Evolutionary conservation across 2,329 filamentous ascomycete species (phyloP), one percentile per base, ranked within the genome.

Genomic region (Alternaria ethzedia): DNA sequence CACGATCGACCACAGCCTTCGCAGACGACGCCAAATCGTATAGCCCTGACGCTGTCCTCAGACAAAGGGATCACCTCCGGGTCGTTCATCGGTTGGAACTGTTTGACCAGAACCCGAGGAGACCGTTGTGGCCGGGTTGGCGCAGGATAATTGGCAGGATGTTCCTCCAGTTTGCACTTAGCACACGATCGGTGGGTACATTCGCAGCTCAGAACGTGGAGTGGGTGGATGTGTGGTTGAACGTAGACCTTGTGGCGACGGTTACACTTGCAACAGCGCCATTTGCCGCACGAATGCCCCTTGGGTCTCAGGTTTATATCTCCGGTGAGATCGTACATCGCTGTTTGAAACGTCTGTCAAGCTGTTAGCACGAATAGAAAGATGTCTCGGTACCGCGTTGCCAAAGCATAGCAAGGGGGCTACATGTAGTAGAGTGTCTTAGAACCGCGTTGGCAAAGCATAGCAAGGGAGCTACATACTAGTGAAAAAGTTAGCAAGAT

Each of bases 11-110:
- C 75, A 44, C 74, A 76, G 6, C 43, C 58, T 17, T 61, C 54
- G 50, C 75, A 77, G 8, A 75, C 54, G 43, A 73, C 68, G 20
- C 75, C 74, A 57, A 73, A 76, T 2, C 56, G 63, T 15, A 75
- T 41, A 4, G 54, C 36, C n/a, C 64, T 61, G 46, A 21, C 43
- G 5, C 15, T 47, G 25, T 64, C 55, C 15, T 66, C 66, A 17
- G 64, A 49, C 11, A 68, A 50, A 9, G 67, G 70, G 5, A 76
- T 64, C 15, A 70, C 59, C 26, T 64, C 61, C 4, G 68, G 66
- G 57, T 77, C 73, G n/a, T 66, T 56, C 54, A 75, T 73, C 8
- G 75, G 74, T 8, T 68, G 57, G 50, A 75, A 77, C 0, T 51
- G 49, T 57, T 66, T 71, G 12, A 76, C 61, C 13, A 60, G 51